These are phyloP conservation scores for Alnus rubra DNA, from an alignment of 306 rosid species.

Conservation along the genomic window DNA sequence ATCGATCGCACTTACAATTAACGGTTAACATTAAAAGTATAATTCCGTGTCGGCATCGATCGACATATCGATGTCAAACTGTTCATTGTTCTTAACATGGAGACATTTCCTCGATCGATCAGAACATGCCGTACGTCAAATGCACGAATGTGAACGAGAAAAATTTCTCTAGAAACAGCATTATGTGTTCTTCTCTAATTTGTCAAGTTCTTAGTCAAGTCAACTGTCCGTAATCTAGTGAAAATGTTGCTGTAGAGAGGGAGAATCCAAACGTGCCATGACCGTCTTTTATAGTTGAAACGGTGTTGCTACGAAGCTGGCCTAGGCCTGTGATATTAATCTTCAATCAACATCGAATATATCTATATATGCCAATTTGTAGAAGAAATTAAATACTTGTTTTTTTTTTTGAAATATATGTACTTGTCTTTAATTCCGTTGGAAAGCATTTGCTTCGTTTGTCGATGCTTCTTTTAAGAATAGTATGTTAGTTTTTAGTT, in stretches of 20 bases:
- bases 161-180: conserved; percentile 3
- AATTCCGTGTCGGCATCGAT: neutral
- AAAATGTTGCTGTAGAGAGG: neutral
- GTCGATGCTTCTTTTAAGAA: too few species aligned
- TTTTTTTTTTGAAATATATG: too few species aligned
- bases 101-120: neutral
- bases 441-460: too few species aligned
- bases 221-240: neutral
- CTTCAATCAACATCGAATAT: neutral
- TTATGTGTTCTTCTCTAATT: neutral
- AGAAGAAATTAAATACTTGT: too few species aligned
- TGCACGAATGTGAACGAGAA: too few species aligned
- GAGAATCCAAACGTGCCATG: neutral
- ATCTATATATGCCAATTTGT: neutral
- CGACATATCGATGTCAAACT: neutral
- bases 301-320: neutral
- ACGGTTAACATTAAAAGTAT: neutral
- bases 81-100: neutral
- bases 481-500: too few species aligned
- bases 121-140: too few species aligned
- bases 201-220: neutral
- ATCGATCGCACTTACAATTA: neutral
- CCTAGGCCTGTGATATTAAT: neutral
- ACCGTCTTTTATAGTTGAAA: neutral
- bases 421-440: too few species aligned